Conservation (phyloP, 495 filamentous ascomycete species). For the Tuber umbilicatum region DNA sequence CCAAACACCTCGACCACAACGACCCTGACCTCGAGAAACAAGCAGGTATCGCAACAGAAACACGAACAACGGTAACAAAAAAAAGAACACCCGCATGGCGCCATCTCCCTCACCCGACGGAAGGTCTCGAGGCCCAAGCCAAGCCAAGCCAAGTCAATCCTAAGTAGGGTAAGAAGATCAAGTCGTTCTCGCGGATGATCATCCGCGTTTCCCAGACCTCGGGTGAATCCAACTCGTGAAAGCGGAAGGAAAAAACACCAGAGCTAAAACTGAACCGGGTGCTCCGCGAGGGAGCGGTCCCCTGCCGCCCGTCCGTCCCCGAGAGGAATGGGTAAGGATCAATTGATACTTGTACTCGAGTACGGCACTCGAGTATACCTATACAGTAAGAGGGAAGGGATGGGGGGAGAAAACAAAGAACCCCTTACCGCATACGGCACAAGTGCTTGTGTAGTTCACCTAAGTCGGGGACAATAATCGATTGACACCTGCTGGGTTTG, state of each 20-base stretch:
- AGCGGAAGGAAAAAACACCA: neutral
- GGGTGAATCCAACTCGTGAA: neutral
- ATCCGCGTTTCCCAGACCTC: neutral
- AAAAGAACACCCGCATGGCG: neutral
- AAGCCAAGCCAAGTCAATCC: neutral
- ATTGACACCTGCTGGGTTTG: neutral
- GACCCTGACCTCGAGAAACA: neutral
- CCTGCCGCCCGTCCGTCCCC: neutral
- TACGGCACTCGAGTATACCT: no score
- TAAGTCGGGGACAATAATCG: neutral
- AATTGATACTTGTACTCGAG: no score
- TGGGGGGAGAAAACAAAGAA: neutral
- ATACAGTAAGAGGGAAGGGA: neutral
- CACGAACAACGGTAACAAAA: neutral
- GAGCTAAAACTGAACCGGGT: neutral
- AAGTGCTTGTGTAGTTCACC: neutral
- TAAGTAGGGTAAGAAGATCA: neutral
- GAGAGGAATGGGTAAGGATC: neutral
- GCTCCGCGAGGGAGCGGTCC: neutral
- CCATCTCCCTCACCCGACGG: neutral
- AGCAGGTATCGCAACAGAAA: neutral
- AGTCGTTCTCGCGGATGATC: neutral
- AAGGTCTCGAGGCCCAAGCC: neutral
- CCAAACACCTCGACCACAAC: neutral
- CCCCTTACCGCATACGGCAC: neutral